Percentiles rank a stretch among this genome's conserved stretches.
These are phyloP conservation scores for Peronospora belbahrii DNA, from an alignment of 352 stramenopile genomes.

Conservation along the genomic window DNA sequence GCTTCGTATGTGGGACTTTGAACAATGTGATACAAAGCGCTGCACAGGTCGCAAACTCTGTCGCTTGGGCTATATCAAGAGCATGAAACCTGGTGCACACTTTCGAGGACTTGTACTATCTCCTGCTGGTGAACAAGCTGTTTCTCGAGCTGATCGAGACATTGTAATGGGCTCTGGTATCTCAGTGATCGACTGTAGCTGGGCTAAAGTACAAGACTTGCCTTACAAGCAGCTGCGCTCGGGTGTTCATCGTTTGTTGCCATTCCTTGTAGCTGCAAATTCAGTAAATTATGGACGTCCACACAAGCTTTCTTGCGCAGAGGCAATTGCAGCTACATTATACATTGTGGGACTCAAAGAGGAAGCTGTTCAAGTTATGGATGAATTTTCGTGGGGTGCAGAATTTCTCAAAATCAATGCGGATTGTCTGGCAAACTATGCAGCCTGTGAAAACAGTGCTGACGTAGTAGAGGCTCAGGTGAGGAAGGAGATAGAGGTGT, in stretches of 20 bases:
- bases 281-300: slow-evolving; percentile 98
- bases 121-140: slow-evolving; percentile 81
- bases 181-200: slow-evolving; percentile 97
- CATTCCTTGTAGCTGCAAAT: slow-evolving; percentile 97
- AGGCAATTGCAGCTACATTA: slow-evolving; percentile 95
- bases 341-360: slow-evolving; percentile 94
- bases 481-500: slow-evolving; percentile 5
- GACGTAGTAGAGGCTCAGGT: slow-evolving; percentile 74
- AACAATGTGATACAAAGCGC: slow-evolving; percentile 93
- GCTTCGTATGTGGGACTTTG: slow-evolving; percentile 93
- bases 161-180: slow-evolving; percentile 83
- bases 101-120: slow-evolving; percentile 94
- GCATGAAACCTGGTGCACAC: slow-evolving; percentile 86
- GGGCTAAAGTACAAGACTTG: slow-evolving; percentile 93
- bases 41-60: slow-evolving; percentile 91
- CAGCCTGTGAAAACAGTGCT: slow-evolving; percentile 55
- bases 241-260: slow-evolving; percentile 92
- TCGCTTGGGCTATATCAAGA: slow-evolving; percentile 88
- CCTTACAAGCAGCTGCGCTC: slow-evolving; percentile 92
- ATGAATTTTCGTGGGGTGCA: slow-evolving; percentile 90
- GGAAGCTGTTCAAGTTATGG: slow-evolving; percentile 85
- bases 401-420: slow-evolving; percentile 94
- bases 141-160: slow-evolving; percentile 85
- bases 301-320: slow-evolving; percentile 93
- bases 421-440: slow-evolving; percentile 87